Conservation (phyloP, 306 rosid genomes). For the Cucurbita argyrosperma region DNA sequence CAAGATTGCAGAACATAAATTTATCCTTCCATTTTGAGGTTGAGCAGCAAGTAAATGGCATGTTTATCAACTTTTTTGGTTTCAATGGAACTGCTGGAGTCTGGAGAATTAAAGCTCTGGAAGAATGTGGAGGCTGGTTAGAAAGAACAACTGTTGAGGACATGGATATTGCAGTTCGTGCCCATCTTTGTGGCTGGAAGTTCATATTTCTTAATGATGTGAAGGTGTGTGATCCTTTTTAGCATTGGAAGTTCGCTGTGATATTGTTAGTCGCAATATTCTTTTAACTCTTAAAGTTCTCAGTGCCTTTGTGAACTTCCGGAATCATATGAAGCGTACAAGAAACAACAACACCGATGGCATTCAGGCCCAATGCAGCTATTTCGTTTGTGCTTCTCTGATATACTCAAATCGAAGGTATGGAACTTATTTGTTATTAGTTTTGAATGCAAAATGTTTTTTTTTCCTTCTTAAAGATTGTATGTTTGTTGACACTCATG, state of each 20-base stretch:
- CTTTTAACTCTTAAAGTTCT: conserved; percentile 20
- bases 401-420: conserved; percentile 89
- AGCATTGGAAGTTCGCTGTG: conserved; percentile 4
- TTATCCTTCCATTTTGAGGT: conserved; percentile 94
- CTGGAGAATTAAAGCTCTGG: conserved; percentile 91
- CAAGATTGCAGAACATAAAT: conserved; percentile 87
- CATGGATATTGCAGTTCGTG: conserved; percentile 98
- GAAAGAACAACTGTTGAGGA: conserved; percentile 97
- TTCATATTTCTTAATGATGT: conserved; percentile 87
- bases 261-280: not conserved
- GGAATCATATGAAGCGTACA: conserved; percentile 93
- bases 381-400: conserved; percentile 76
- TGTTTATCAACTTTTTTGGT: conserved; percentile 84
- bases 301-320: conserved; percentile 99
- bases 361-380: conserved; percentile 99
- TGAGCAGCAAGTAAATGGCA: conserved; percentile 92
- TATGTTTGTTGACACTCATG: not conserved
- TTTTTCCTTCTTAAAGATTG: not conserved
- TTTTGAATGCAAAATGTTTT: conserved; percentile 1
- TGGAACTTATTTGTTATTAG: not conserved
- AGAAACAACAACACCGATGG: conserved; percentile 98
- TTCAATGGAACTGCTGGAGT: conserved; percentile 98
- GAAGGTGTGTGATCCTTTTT: conserved; percentile 34
- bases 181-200: conserved; percentile 98
- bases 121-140: conserved; percentile 98